Base-by-base conservation (phyloP, 257 asterid species). In the Paulownia fortunei region DNA sequence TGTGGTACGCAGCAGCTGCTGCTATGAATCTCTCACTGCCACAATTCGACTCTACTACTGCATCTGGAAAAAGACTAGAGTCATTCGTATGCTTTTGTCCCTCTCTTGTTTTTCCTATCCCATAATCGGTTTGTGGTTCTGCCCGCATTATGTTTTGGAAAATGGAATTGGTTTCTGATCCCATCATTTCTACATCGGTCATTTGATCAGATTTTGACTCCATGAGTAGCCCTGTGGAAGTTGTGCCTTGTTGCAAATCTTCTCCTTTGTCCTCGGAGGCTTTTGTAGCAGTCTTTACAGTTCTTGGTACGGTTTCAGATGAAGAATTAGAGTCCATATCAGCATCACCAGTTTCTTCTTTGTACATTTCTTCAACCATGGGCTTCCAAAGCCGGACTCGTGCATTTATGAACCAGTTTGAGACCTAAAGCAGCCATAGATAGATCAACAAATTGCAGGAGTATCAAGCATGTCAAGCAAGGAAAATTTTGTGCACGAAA, bases 391-490 rank as follows among this genome's bases (percentile, higher is more conserved):
- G 97, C 4, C 99, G 93, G 47, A 94, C 97, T 55, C 97, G 80
- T 13, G 98, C 98, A 65, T 94, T 94, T 84, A 94, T 94, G 84
- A 94, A 94, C 99, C 99, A 92, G 87, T 94, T 94, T 70, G 98
- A 94, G 70, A 92, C 99, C 99, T 94, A 82, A 60, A 39, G 9
- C 73, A 78, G 27, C 3, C 46, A 59, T 19, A 41, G 21, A 76
- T 19, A 26, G 24, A 80, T 83, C 70, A 84, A 64, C 52, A 56
- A 54, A 73, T 46, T 78, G 70, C n/a, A 71, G 65, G 27, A 30
- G 49, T 27, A 54, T 51, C 2, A 58, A 30, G 36, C 36, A 66
- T 1, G 44, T 69, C 34, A 69, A 26, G 15, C 68, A 59, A 65
- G 19, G 24, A 66, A 64, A 54, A 19, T 1, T 24, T 66, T 52